Evolutionary conservation across 225 moss, liverwort and hornwort genomes (phyloP).

Genomic region (Sphagnum tenellum): DNA sequence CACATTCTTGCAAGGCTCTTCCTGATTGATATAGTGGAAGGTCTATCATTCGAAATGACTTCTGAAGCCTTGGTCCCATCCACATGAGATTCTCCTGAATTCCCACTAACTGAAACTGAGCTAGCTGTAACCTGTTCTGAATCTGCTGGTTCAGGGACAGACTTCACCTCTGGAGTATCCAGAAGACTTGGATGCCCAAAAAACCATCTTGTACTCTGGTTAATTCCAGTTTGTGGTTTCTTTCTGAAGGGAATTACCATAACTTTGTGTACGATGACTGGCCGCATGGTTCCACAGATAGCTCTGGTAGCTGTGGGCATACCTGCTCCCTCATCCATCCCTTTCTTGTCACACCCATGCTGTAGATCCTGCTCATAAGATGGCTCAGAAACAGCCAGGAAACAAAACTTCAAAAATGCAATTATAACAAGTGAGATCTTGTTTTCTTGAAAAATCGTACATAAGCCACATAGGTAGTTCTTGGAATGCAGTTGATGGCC

Average conservation of each 20-base stretch:
- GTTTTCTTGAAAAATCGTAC: slow-evolving; percentile 23
- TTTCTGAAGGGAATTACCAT: slow-evolving; percentile 46
- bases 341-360: not conserved
- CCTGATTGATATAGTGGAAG: no score
- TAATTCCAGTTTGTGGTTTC: no score
- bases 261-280: slow-evolving; percentile 58
- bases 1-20: no score
- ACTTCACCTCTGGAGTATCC: no score
- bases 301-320: slow-evolving; percentile 99
- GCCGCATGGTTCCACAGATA: slow-evolving; percentile 96
- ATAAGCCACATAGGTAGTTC: slow-evolving; percentile 67
- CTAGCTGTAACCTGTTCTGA: no score
- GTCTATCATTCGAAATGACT: no score
- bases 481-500: slow-evolving; percentile 82
- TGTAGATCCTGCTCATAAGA: not conserved
- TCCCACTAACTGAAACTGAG: no score
- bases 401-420: not conserved
- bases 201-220: not conserved
- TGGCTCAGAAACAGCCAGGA: not conserved
- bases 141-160: no score
- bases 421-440: slow-evolving; percentile 1
- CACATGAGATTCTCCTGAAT: no score
- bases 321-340: slow-evolving; percentile 38
- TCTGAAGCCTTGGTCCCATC: no score
- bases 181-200: not conserved